Evolutionary conservation across 441 rosid genomes (phyloP).

Genomic region (Eruca vesicaria): DNA sequence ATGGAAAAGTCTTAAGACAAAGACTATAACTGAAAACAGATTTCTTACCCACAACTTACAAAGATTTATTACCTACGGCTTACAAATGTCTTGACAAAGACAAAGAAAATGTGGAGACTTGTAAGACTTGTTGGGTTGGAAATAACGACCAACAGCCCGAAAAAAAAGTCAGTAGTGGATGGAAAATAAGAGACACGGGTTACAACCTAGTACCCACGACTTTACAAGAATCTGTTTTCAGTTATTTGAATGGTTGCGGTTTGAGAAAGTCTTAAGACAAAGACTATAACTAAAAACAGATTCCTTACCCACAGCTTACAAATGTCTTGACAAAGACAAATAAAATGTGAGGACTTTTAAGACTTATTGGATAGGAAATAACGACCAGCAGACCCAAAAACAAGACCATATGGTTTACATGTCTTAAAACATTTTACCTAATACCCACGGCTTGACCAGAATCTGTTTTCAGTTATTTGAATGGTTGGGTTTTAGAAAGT

Average conservation of each 20-base stretch:
- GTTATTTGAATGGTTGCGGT: no score
- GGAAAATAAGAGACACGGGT: no score
- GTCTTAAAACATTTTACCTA: not conserved
- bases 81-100: not conserved
- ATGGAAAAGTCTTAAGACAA: not conserved
- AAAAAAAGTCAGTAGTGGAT: not conserved
- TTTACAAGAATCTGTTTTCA: no score
- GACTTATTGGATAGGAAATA: no score
- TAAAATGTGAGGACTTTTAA: no score
- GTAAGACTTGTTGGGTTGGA: not conserved
- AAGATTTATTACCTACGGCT: not conserved
- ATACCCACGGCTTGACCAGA: not conserved
- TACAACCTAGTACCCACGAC: no score
- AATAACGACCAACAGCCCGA: not conserved
- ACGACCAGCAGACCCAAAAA: not conserved
- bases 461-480: not conserved
- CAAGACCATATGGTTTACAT: not conserved
- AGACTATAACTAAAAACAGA: no score
- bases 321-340: no score
- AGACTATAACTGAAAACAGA: not conserved
- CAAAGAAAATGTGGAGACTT: not conserved
- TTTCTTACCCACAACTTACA: not conserved
- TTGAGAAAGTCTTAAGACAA: no score
- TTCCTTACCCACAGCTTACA: no score
- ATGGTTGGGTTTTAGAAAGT: not conserved